Evolutionary conservation across 352 stramenopile species (phyloP).

Genomic region (Pilasporangium apinafurcum): DNA sequence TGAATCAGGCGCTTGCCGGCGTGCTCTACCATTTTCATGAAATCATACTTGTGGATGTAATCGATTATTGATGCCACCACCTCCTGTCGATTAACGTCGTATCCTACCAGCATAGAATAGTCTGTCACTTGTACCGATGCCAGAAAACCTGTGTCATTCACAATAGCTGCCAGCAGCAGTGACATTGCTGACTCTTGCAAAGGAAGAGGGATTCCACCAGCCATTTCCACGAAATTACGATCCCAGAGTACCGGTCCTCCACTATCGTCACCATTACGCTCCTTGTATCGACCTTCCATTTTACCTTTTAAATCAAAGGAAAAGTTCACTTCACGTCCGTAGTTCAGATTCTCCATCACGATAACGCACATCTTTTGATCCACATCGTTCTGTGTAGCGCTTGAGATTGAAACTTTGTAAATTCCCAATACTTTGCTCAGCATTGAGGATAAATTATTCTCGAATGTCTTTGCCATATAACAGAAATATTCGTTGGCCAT

Average conservation of each 20-base stretch:
- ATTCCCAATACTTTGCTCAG: slow-evolving; percentile 84
- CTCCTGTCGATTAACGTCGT: slow-evolving; percentile 83
- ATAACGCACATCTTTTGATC: slow-evolving; percentile 84
- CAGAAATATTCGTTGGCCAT: slow-evolving; percentile 88
- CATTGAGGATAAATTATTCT: slow-evolving; percentile 84
- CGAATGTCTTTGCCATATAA: slow-evolving; percentile 86
- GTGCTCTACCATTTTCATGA: slow-evolving; percentile 89
- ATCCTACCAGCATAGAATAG: slow-evolving; percentile 86
- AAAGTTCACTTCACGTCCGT: slow-evolving; percentile 80
- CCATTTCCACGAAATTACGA: slow-evolving; percentile 84
- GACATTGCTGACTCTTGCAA: slow-evolving; percentile 81
- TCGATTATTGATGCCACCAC: slow-evolving; percentile 86
- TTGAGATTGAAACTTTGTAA: slow-evolving; percentile 79
- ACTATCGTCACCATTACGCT: slow-evolving; percentile 12
- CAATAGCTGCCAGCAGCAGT: slow-evolving; percentile 73
- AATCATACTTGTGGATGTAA: slow-evolving; percentile 89
- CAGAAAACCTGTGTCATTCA: slow-evolving; percentile 85
- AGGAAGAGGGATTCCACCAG: slow-evolving; percentile 70
- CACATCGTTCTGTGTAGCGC: slow-evolving; percentile 29
- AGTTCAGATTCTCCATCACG: slow-evolving; percentile 87
- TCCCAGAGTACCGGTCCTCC: slow-evolving; percentile 70
- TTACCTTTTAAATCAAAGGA: slow-evolving; percentile 88
- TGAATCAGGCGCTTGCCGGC: slow-evolving; percentile 84
- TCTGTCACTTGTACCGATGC: slow-evolving; percentile 79
- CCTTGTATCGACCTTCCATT: slow-evolving; percentile 78